Evolutionary conservation across 352 stramenopile species (phyloP).

Genomic region (Plasmopara halstedii): DNA sequence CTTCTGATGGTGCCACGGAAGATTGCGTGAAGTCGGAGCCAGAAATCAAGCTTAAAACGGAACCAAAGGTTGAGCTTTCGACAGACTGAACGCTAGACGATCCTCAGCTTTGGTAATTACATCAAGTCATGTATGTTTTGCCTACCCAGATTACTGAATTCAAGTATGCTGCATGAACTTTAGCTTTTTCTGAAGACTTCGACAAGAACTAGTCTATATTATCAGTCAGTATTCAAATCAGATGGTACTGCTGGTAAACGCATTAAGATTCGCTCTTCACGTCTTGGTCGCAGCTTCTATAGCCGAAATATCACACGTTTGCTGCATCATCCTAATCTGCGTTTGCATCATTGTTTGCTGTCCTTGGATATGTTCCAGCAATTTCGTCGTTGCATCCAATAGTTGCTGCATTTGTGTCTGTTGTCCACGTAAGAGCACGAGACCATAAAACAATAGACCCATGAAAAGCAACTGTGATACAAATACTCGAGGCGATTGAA

Average conservation of each 20-base stretch:
- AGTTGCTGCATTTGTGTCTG: slow-evolving; percentile 39
- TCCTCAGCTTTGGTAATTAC: no score
- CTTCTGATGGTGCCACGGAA: slow-evolving; percentile 2
- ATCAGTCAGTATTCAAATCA: no score
- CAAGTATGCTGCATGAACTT: no score
- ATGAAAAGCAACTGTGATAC: slow-evolving; percentile 25
- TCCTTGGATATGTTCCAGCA: slow-evolving; percentile 28
- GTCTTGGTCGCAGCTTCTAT: slow-evolving; percentile 9
- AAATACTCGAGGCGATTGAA: slow-evolving; percentile 7
- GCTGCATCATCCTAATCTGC: slow-evolving; percentile 11
- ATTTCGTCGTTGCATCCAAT: slow-evolving; percentile 23
- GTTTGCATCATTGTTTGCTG: slow-evolving; percentile 15
- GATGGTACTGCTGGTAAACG: no score
- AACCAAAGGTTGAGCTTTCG: no score
- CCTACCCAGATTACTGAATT: no score
- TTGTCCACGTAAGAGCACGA: slow-evolving; percentile 32
- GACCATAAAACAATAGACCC: slow-evolving; percentile 27
- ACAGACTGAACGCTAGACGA: no score
- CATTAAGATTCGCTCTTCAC: neutral
- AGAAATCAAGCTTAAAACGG: slow-evolving; percentile 2
- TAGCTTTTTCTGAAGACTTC: no score
- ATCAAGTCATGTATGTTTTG: no score
- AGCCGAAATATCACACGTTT: slow-evolving; percentile 19
- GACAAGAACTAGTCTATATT: no score
- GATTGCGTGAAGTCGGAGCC: slow-evolving; percentile 12